Evolutionary conservation across 495 filamentous ascomycete genomes (phyloP).

Genomic region (Neurospora sp.): DNA sequence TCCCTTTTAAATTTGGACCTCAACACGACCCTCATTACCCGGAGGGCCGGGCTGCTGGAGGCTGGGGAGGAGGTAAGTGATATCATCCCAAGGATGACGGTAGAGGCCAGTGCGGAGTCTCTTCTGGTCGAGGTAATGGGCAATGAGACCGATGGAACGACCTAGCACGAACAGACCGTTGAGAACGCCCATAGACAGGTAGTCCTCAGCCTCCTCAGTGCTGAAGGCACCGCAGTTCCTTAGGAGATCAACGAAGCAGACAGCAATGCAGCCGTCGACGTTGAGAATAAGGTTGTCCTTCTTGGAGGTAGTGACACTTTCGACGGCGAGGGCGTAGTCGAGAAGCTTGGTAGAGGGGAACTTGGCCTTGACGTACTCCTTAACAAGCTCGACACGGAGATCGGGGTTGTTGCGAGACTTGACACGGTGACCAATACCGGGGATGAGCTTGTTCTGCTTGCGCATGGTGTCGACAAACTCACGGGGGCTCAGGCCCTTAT

Average conservation of each 20-base stretch:
- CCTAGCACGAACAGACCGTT: slow-evolving; percentile 99
- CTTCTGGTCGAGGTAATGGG: slow-evolving; percentile 99
- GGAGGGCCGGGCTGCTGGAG: slow-evolving; percentile 59
- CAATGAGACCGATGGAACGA: slow-evolving; percentile 94
- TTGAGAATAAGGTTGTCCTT: slow-evolving; percentile 99
- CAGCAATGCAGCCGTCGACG: slow-evolving; percentile 94
- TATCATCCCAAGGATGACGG: slow-evolving; percentile 97
- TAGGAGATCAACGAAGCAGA: slow-evolving; percentile 96
- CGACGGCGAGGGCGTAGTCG: slow-evolving; percentile 95
- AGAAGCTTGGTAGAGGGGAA: slow-evolving; percentile 96
- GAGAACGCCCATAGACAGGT: slow-evolving; percentile 88
- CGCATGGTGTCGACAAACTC: slow-evolving; percentile 98
- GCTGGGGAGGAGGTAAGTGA: slow-evolving; percentile 88
- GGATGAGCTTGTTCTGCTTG: slow-evolving; percentile 99
- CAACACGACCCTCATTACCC: slow-evolving; percentile 80
- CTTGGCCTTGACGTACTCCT: slow-evolving; percentile 94
- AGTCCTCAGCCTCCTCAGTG: slow-evolving; percentile 72
- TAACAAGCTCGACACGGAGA: slow-evolving; percentile 97
- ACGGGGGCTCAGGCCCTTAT: slow-evolving; percentile 95
- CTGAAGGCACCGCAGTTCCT: slow-evolving; percentile 96
- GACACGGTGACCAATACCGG: slow-evolving; percentile 96
- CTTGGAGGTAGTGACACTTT: slow-evolving; percentile 97
- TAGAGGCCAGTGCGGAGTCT: slow-evolving; percentile 94
- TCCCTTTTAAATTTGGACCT: slow-evolving; percentile 47
- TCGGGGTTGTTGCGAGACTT: slow-evolving; percentile 99